Conservation (phyloP, 1,139 yeast species). For the Torulaspora globosa region DNA sequence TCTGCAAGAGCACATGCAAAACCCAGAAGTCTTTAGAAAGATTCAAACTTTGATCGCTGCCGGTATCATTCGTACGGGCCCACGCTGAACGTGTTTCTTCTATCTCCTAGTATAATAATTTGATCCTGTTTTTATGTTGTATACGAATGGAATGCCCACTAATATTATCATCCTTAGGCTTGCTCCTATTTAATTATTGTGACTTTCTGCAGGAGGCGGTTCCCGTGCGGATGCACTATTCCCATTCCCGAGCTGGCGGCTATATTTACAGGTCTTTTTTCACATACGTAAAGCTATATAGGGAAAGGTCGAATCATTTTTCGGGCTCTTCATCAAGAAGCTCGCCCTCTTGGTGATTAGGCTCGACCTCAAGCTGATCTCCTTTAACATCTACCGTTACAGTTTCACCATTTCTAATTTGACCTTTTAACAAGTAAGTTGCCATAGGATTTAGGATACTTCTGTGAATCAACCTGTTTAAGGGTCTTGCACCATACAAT, state of each 20-base stretch:
- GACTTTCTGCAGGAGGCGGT: background rate
- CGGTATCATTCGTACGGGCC: slow-evolving; percentile 82
- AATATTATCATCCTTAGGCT: background rate
- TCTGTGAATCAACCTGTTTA: slow-evolving; percentile 84
- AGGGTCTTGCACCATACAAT: slow-evolving; percentile 90
- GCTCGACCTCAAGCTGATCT: slow-evolving; percentile 28
- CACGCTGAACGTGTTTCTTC: background rate
- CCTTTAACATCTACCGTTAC: slow-evolving; percentile 42
- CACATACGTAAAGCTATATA: background rate
- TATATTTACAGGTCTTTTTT: background rate
- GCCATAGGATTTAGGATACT: slow-evolving; percentile 83
- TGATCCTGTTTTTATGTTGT: slow-evolving; percentile 3
- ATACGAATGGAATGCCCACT: slow-evolving; percentile 2
- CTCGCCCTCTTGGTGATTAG: slow-evolving; percentile 35
- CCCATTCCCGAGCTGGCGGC: background rate
- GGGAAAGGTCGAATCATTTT: slow-evolving; percentile 12
- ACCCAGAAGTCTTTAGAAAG: slow-evolving; percentile 88
- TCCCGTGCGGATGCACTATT: background rate
- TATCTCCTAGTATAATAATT: background rate
- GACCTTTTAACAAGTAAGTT: slow-evolving; percentile 69
- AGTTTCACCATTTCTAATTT: slow-evolving; percentile 63
- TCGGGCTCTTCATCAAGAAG: slow-evolving; percentile 23
- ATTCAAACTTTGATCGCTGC: slow-evolving; percentile 90
- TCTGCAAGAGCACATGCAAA: slow-evolving; percentile 94
- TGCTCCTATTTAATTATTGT: too few species aligned